These are phyloP conservation scores for Pyracantha coccinea DNA, from an alignment of 331 rosid genomes.

Conservation along the genomic window DNA sequence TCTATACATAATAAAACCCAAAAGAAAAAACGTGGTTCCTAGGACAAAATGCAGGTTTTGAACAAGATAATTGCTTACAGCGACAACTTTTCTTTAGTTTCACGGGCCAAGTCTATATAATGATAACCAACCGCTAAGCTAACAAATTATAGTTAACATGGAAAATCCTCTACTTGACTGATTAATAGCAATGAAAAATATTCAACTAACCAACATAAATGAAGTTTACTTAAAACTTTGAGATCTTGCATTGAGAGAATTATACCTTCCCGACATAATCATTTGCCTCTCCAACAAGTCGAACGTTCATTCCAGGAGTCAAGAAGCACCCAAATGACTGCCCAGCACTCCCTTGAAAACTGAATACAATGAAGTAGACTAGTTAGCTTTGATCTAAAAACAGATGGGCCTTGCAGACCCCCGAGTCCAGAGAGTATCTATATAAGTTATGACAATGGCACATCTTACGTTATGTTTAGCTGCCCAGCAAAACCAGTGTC, in stretches of 20 bases:
- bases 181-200: neutral
- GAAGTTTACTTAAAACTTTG: neutral
- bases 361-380: conserved; percentile 26
- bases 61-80: neutral
- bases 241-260: neutral
- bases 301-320: conserved; percentile 98
- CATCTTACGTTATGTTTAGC: conserved; percentile 79
- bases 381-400: conserved; percentile 14
- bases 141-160: neutral
- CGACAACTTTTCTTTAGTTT: neutral
- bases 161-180: neutral
- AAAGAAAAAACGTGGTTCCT: neutral
- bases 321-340: conserved; percentile 98
- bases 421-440: neutral
- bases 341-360: conserved; percentile 93
- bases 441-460: neutral
- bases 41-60: neutral
- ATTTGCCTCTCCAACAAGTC: conserved; percentile 90
- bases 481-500: conserved; percentile 98
- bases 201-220: neutral
- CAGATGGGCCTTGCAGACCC: neutral
- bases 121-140: neutral
- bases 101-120: neutral
- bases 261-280: conserved; percentile 97
- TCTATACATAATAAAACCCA: neutral